Evolutionary conservation across 2,329 filamentous ascomycete genomes (phyloP), one percentile per base, ranked within the genome.

Genomic region (Calonectria montana): DNA sequence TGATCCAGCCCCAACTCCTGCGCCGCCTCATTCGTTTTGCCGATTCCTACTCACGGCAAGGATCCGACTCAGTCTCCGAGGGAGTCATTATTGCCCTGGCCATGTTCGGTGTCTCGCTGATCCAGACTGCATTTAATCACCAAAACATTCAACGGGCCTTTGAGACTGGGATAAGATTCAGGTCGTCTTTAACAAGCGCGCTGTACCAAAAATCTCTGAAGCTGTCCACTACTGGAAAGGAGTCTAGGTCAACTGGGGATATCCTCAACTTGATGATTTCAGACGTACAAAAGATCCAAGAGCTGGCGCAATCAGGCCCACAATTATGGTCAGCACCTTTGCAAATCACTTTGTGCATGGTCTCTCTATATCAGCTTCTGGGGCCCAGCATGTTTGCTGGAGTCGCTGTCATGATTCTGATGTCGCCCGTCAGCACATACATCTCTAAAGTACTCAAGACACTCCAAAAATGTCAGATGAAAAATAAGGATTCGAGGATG

Each of bases 331-430:
- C 64, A 2, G 64, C 47, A 18, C 64, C 64, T 16, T 35, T 66
- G 15, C 35, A 66, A 15, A 66, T 66, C 43, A 55, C 47, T 4
- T 16, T 66, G 15, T 66, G 31, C 16, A 29, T 55, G 31, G 64
- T 43, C 15, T 66, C 64, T 21, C 64, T 66, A 3, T 66, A 45
- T 25, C 45, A 43, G 13, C 64, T 66, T 23, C 6, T 57, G 23
- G 64, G 64, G 9, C 47, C 31, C 12, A 57, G 64, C 64, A 66
- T 66, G 45, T 55, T 57, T 39, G 64, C 48, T 2, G 64, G 64
- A 9, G 64, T 66, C 10, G 64, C 45, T 23, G 45, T 65, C 7
- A 66, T 66, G 64, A 35, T 55, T 21, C 15, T 66, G 15, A 66
- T 55, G 45, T 23, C 47, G 8, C 64, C 64, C 18, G 35, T 66